Conservation (phyloP, 768 basidiomycete species). For the Tricholoma hemisulphureum region DNA sequence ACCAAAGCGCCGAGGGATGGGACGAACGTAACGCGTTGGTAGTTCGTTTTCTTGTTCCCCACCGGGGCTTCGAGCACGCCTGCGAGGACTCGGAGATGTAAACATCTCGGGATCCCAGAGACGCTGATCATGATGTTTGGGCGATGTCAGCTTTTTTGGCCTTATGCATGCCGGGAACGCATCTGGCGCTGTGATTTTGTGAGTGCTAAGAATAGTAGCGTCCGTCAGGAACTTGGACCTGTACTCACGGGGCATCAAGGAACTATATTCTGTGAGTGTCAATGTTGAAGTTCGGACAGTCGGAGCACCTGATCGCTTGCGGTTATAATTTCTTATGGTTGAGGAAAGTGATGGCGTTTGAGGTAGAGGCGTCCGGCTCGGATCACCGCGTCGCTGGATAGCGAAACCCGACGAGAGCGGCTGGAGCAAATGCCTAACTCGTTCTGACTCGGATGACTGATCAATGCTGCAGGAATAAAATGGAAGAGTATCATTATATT, state of each 20-base stretch:
- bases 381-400: conserved; percentile 19
- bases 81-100: conserved; percentile 12
- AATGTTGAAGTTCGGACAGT: conserved; percentile 13
- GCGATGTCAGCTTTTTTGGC: neutral
- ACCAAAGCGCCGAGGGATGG: conserved; percentile 34
- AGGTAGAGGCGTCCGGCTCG: neutral
- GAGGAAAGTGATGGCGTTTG: neutral
- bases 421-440: conserved; percentile 32
- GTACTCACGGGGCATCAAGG: conserved; percentile 39
- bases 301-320: conserved; percentile 1
- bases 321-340: neutral
- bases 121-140: conserved; percentile 8
- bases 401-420: conserved; percentile 32
- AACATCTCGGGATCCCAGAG: conserved; percentile 16
- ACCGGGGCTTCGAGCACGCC: conserved; percentile 22
- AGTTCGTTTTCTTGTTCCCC: conserved; percentile 33
- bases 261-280: conserved; percentile 16
- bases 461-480: neutral
- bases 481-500: conserved; percentile 5
- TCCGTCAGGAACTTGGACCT: neutral
- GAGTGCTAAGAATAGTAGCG: conserved; percentile 4
- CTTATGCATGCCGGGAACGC: conserved; percentile 22
- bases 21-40: conserved; percentile 25
- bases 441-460: conserved; percentile 22
- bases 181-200: conserved; percentile 36